These are phyloP conservation scores for Trichoderma reesei DNA, from an alignment of 495 filamentous ascomycete genomes.

Conservation along the genomic window DNA sequence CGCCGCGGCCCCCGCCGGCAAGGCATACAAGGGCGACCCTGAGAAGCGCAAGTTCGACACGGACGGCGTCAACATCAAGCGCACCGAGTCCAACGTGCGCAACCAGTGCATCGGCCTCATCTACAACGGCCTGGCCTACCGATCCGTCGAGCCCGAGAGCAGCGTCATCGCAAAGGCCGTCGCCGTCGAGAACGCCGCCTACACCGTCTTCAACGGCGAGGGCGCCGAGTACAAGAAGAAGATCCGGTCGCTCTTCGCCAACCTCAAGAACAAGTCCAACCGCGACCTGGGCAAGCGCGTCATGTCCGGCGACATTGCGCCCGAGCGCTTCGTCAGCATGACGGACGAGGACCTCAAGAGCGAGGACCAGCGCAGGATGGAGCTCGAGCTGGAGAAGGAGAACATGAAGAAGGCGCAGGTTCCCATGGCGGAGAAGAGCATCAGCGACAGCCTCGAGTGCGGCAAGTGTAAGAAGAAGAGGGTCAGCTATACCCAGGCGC, in stretches of 20 bases:
- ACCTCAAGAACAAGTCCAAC: slow-evolving; percentile 88
- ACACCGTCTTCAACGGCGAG: slow-evolving; percentile 52
- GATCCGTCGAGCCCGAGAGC: slow-evolving; percentile 44
- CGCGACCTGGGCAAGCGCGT: slow-evolving; percentile 62
- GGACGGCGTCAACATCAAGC: slow-evolving; percentile 62
- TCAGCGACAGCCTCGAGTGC: slow-evolving; percentile 78
- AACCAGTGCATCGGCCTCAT: slow-evolving; percentile 82
- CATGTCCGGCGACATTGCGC: slow-evolving; percentile 57
- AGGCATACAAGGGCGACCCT: slow-evolving; percentile 57
- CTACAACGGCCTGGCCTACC: slow-evolving; percentile 70
- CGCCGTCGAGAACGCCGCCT: slow-evolving; percentile 67
- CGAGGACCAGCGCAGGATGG: slow-evolving; percentile 54
- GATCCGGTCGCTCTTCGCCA: slow-evolving; percentile 83
- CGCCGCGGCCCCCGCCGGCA: no score
- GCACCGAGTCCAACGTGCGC: slow-evolving; percentile 60
- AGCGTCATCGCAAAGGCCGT: slow-evolving; percentile 56
- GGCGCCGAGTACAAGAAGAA: slow-evolving; percentile 68
- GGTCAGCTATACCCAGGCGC: slow-evolving; percentile 91
- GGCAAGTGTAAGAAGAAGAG: slow-evolving; percentile 83
- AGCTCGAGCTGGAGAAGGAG: slow-evolving; percentile 65
- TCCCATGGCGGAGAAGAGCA: slow-evolving; percentile 75
- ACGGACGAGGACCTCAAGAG: slow-evolving; percentile 67
- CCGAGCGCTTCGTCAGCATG: slow-evolving; percentile 62
- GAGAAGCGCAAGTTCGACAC: slow-evolving; percentile 70
- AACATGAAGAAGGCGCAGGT: slow-evolving; percentile 96